Evolutionary conservation across 2,329 filamentous ascomycete genomes (phyloP), one percentile per base, ranked within the genome.

Genomic region (Golovinomyces cichoracearum): DNA sequence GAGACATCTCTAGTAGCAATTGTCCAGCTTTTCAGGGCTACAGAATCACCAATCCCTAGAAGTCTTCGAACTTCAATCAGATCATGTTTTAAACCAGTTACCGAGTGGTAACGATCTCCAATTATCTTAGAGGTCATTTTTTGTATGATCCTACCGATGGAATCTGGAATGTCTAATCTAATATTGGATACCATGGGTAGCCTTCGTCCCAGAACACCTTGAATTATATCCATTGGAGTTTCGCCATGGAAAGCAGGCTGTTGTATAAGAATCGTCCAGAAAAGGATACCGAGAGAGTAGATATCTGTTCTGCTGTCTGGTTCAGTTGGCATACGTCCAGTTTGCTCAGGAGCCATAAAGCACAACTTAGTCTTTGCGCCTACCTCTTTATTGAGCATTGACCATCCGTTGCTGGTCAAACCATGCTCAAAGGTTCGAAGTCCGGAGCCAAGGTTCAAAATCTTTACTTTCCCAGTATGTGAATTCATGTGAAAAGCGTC

Each of bases 271-370:
- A 92, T 73, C 7, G 74, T 82, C 80, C 84, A 94, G 61, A 93
- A 88, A 1, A 94, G 64, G 31, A 94, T 77, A 3, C 88, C 88
- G 0, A 94, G 67, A 0, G 83, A 86, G 65, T 94, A 94, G 33
- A 94, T 92, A 61, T 95, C 88, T 12, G 86, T 94, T 38, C 88
- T 76, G 41, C 75, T 83, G 63, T 94, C 86, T 1, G 88, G 88
- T 62, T 93, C 85, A 3, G 82, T 84, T 2, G 85, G 83, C 72
- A 94, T 80, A 19, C 88, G 78, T 13, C 88, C 88, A 1, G 88
- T 94, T 66, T 94, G 88, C 61, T 95, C 88, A 0, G 88, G 86
- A 44, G 84, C 88, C 60, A 94, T 92, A 60, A 84, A 94, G 47
- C 86, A 76, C 23, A 95, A 68, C 63, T 93, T 93, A 60, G 86